Base-by-base conservation (phyloP, 106 monocot genomes). In the Platanthera zijinensis region DNA sequence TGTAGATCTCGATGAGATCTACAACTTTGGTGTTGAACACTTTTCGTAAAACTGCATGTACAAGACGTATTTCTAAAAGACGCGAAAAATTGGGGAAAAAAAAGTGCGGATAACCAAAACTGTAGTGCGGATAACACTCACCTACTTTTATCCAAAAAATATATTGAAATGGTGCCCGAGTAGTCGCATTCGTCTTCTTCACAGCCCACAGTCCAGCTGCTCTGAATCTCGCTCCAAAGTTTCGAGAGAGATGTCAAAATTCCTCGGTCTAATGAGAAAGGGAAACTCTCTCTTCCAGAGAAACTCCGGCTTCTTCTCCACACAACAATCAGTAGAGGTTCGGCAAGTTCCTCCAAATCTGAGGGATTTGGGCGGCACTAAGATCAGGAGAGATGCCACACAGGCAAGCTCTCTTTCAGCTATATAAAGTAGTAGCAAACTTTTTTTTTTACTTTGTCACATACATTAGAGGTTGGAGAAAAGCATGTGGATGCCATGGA, bases 341-440 rank as follows among this genome's bases (percentile, higher is more conserved):
- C 48, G 49, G 5, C 0, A 13, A 22, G 72, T 64, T 45, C 45
- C 77, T 77, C 80, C 75, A 22, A 54, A 8, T 71, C 14, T 80
- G n/a, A 79, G 73, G 76, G 79, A 86, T 30, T 53, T 77, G 4
- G 56, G 81, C 30, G 79, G 57, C 46, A 84, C 52, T 69, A 82
- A 81, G 30, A 77, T 92, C 79, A 92, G 74, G 69, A 68, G 69
- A 61, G 80, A 85, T 72, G 72, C 89, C 8, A 71, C 87, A 4
- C 78, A 87, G 85, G 92, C 76, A 79, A 74, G 51, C 71, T 5
- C 51, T 51, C 39, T 57, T 19, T 14, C 7, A 0, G 47, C 10
- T 13, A 13, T 50, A 48, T 39, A 4, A 17, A 62, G 6, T 2
- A 48, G 1, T 18, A n/a, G 39, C 19, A 48, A 18, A 1, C 49